Evolutionary conservation across 1,284 basidiomycete species (phyloP).

Genomic region (Inonotus obliquus): DNA sequence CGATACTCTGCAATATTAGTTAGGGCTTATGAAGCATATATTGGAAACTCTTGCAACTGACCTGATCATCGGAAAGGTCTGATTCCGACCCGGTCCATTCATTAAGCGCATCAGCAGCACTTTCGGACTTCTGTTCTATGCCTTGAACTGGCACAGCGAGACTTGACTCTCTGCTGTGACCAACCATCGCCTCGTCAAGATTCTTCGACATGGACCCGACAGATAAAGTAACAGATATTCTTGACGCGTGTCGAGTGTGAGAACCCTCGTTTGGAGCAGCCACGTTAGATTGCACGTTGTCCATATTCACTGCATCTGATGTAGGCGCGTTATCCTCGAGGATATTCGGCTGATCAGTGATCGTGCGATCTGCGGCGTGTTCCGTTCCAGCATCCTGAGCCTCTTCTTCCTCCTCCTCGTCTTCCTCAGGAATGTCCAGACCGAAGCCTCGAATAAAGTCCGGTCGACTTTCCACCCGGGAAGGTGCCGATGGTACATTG

Average conservation of each 20-base stretch:
- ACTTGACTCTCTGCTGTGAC: conserved; percentile 8
- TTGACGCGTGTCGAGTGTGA: conserved; percentile 20
- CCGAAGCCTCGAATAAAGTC: conserved; percentile 77
- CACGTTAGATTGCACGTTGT: conserved; percentile 4
- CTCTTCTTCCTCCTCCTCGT: conserved; percentile 34
- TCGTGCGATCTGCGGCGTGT: not conserved
- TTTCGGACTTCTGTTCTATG: conserved; percentile 22
- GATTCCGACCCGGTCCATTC: conserved; percentile 80
- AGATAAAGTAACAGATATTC: conserved; percentile 20
- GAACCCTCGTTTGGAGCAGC: conserved; percentile 11
- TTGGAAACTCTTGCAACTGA: conserved; percentile 27
- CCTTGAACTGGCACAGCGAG: conserved; percentile 22
- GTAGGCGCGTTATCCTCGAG: not conserved
- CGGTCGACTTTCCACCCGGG: conserved; percentile 50
- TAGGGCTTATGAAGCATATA: not conserved
- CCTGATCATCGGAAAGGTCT: conserved; percentile 54
- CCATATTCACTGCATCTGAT: not conserved
- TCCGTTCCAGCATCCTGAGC: conserved; percentile 23
- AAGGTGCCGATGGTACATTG: conserved; percentile 38
- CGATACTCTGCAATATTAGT: conserved; percentile 55
- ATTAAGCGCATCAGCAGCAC: conserved; percentile 42
- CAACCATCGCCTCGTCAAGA: conserved; percentile 8
- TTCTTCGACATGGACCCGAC: conserved; percentile 14
- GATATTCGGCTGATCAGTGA: not conserved
- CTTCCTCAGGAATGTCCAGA: conserved; percentile 70